Percentiles rank a stretch among this genome's conserved stretches.
Evolutionary conservation across 1,139 yeast species (phyloP).

Genomic region (Geotrichum restrictum): DNA sequence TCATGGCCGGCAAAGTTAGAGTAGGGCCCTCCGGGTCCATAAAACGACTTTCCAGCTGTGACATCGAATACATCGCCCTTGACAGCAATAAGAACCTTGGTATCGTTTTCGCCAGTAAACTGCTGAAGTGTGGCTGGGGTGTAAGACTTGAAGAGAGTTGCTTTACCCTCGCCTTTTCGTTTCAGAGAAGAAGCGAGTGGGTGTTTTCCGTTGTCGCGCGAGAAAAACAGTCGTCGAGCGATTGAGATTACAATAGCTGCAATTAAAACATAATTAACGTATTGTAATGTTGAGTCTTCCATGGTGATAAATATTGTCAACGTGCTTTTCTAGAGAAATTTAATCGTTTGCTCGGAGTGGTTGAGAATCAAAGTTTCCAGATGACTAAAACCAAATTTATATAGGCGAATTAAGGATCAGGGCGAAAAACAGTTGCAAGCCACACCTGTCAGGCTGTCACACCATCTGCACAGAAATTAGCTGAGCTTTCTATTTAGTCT

Average conservation of each 20-base stretch:
- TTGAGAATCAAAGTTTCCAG: background rate
- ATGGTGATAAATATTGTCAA: conserved; percentile 7
- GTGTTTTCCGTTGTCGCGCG: background rate
- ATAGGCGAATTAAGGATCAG: too few relatives aligned
- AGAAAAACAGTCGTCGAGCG: conserved; percentile 21
- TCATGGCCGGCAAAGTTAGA: conserved; percentile 95
- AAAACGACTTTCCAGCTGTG: conserved; percentile 72
- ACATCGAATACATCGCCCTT: conserved; percentile 86
- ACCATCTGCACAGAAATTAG: too few relatives aligned
- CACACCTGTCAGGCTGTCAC: too few relatives aligned
- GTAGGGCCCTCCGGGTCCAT: conserved; percentile 97
- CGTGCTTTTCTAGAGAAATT: too few relatives aligned
- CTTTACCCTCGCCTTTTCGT: conserved; percentile 40
- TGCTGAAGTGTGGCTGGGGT: conserved; percentile 62
- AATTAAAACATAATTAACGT: conserved; percentile 20
- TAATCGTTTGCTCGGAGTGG: background rate
- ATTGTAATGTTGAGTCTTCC: conserved; percentile 9
- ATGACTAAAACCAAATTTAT: background rate
- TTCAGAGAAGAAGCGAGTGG: background rate
- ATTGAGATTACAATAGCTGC: conserved; percentile 19
- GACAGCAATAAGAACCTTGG: conserved; percentile 76
- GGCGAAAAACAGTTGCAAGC: too few relatives aligned
- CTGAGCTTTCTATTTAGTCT: background rate
- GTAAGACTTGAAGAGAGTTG: conserved; percentile 62
- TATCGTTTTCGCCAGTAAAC: conserved; percentile 60